A percentile compares a stretch with the other conserved stretches of the same genome.
Conservation (phyloP, 768 basidiomycete species). For the Suillus placidus region DNA sequence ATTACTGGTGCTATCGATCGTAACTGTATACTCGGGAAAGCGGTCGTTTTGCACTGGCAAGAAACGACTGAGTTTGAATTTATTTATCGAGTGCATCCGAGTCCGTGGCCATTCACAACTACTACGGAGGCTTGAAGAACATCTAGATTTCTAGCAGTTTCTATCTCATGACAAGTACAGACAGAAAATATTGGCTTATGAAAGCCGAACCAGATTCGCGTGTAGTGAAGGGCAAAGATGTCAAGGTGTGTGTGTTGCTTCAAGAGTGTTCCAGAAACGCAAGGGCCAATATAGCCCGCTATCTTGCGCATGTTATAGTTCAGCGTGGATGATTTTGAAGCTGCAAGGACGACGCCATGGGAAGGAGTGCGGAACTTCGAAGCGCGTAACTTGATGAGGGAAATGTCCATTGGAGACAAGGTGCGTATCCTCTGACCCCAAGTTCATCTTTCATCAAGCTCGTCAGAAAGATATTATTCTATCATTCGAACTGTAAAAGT, state of each 20-base stretch:
- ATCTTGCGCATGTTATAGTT: constrained; percentile 50
- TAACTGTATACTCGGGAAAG: not conserved
- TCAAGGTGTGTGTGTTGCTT: constrained; percentile 55
- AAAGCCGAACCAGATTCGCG: constrained; percentile 88
- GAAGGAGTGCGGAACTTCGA: constrained; percentile 88
- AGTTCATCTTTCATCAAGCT: constrained; percentile 6
- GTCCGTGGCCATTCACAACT: too few relatives aligned
- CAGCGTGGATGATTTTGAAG: constrained; percentile 84
- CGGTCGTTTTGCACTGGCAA: not conserved
- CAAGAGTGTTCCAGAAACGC: not conserved
- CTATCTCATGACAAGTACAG: not conserved
- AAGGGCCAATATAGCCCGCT: constrained; percentile 3
- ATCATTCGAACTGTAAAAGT: constrained; percentile 84
- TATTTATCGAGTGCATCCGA: not conserved
- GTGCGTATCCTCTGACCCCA: constrained; percentile 37
- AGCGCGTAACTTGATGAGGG: constrained; percentile 81
- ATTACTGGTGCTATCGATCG: not conserved
- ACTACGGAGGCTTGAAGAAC: not conserved
- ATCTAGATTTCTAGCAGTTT: not conserved
- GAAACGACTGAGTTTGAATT: constrained; percentile 5
- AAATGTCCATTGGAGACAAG: constrained; percentile 77
- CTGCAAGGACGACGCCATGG: constrained; percentile 71
- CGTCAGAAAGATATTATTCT: constrained; percentile 68
- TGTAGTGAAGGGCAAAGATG: constrained; percentile 83
- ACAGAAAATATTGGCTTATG: constrained; percentile 61